These are phyloP conservation scores for Vararia minispora DNA, from an alignment of 768 basidiomycete genomes.

Conservation along the genomic window DNA sequence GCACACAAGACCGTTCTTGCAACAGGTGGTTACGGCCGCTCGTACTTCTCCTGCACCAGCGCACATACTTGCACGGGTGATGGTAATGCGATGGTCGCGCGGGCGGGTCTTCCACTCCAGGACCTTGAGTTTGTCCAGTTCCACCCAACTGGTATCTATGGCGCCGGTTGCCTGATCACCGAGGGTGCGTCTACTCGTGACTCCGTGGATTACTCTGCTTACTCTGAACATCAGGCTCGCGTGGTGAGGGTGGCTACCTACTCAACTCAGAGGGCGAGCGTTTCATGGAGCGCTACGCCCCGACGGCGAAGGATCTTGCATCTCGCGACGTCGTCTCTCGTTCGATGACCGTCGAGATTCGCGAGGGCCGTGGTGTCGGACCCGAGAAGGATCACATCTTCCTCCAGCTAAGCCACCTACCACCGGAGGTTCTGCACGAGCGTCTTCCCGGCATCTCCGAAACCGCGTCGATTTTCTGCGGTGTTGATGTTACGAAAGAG, in stretches of 20 bases:
- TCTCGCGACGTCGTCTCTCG: constrained; percentile 99
- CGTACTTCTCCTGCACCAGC: constrained; percentile 97
- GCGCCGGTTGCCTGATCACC: constrained; percentile 97
- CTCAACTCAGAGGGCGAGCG: constrained; percentile 98
- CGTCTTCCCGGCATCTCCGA: constrained; percentile 98
- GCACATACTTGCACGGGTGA: constrained; percentile 99
- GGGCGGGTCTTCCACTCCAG: constrained; percentile 93
- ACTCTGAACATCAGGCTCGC: constrained; percentile 64
- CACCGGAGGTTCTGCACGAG: constrained; percentile 91
- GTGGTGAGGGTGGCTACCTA: constrained; percentile 98
- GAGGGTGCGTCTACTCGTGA: constrained; percentile 51
- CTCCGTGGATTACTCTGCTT: neutral
- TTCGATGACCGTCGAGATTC: constrained; percentile 97
- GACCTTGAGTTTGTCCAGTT: constrained; percentile 99
- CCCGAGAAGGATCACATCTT: constrained; percentile 97
- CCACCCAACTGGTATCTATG: constrained; percentile 99
- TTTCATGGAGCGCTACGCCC: constrained; percentile 99
- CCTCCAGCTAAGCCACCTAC: constrained; percentile 94
- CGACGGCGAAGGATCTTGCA: constrained; percentile 98
- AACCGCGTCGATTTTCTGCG: constrained; percentile 97
- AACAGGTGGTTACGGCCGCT: constrained; percentile 95
- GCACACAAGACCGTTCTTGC: constrained; percentile 97
- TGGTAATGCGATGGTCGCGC: constrained; percentile 96
- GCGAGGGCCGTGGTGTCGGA: constrained; percentile 97
- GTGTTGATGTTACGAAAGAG: constrained; percentile 99